phyloP scores from a whole-genome alignment of 108 stramenopile species.

The Bacterosira constricta region DNA sequence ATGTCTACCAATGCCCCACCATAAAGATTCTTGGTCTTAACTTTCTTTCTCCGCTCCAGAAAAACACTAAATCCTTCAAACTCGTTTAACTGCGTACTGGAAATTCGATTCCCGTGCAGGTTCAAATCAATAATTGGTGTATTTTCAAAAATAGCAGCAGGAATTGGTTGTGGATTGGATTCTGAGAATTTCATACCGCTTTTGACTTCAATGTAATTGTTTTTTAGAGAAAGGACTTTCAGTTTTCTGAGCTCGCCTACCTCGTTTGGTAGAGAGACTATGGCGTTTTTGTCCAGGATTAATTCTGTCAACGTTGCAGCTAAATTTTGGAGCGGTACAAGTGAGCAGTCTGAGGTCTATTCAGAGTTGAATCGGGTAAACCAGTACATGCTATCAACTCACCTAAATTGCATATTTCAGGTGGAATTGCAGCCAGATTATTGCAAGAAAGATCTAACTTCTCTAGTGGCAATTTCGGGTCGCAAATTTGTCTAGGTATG shows the following conservation, averaged over 20 bases:
- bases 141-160: conserved; percentile 61
- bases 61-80: conserved; percentile 80
- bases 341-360: background rate
- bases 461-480: conserved; percentile 46
- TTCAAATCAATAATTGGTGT: conserved; percentile 85
- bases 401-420: conserved; percentile 57
- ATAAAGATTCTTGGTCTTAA: conserved; percentile 72
- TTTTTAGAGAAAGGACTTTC: conserved; percentile 68
- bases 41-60: conserved; percentile 77
- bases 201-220: conserved; percentile 63
- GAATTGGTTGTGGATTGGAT: conserved; percentile 82
- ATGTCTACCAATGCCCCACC: conserved; percentile 69
- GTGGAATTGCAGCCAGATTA: conserved; percentile 64
- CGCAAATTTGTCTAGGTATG: conserved; percentile 3
- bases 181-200: conserved; percentile 52
- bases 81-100: conserved; percentile 72
- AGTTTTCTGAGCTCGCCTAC: conserved; percentile 69
- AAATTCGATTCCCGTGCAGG: conserved; percentile 81
- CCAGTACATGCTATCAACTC: conserved; percentile 31
- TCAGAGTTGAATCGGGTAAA: background rate
- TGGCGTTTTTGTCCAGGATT: conserved; percentile 73
- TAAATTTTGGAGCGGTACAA: conserved; percentile 7
- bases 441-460: conserved; percentile 76
- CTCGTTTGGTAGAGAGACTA: conserved; percentile 62
- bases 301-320: conserved; percentile 66